Evolutionary conservation across 345 rosid species (phyloP).

Genomic region (Noccaea bulbosa): DNA sequence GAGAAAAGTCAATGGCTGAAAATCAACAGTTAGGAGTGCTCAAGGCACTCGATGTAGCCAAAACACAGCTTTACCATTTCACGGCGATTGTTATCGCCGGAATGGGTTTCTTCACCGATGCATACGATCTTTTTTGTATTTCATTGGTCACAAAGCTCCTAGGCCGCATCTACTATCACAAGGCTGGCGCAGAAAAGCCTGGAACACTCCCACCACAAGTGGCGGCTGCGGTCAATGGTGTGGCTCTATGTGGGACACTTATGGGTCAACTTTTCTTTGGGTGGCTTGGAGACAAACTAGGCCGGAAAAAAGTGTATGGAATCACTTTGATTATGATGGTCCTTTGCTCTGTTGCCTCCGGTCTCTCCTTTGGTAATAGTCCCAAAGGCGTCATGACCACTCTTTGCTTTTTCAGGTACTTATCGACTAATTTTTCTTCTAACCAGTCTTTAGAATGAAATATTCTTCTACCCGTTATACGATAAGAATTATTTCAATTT

Average conservation of each 20-base stretch:
- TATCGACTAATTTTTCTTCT: neutral
- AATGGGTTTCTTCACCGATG: conserved; percentile 51
- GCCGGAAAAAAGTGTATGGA: conserved; percentile 58
- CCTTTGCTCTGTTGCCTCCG: conserved; percentile 53
- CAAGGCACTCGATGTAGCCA: conserved; percentile 45
- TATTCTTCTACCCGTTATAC: no score
- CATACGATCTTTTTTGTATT: conserved; percentile 46
- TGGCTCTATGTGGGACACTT: conserved; percentile 60
- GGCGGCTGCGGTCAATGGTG: conserved; percentile 60
- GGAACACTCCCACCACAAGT: conserved; percentile 55
- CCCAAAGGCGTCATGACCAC: conserved; percentile 53
- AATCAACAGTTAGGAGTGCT: conserved; percentile 41
- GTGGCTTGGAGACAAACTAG: conserved; percentile 64
- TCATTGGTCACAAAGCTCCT: conserved; percentile 44
- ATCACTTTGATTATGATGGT: conserved; percentile 63
- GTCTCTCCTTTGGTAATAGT: conserved; percentile 54
- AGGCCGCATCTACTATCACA: conserved; percentile 45
- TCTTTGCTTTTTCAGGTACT: conserved; percentile 59
- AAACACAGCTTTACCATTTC: conserved; percentile 42
- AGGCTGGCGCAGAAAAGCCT: conserved; percentile 39
- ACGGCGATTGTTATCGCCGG: conserved; percentile 46
- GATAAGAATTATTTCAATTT: neutral
- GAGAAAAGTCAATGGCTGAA: conserved; percentile 26
- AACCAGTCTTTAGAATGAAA: neutral
- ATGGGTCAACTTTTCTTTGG: conserved; percentile 63